Conservation (phyloP, 768 basidiomycete species). For the Lentinus tigrinus region DNA sequence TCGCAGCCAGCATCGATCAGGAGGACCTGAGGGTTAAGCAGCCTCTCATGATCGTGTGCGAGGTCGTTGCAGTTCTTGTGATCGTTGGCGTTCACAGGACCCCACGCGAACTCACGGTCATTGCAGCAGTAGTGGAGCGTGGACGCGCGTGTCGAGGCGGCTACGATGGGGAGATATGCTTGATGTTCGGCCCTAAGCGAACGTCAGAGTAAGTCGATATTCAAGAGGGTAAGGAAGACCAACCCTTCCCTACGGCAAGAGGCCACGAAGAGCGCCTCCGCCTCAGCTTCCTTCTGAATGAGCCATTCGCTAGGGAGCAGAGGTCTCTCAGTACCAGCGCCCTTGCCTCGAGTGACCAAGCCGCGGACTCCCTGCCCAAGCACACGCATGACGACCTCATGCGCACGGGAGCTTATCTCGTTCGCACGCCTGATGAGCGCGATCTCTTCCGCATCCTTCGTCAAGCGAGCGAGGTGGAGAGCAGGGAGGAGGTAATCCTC, state of each 20-base stretch:
- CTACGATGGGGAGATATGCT: conserved; percentile 92
- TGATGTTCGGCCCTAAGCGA: conserved; percentile 74
- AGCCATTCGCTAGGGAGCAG: conserved; percentile 80
- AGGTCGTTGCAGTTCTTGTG: conserved; percentile 52
- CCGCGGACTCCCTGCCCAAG: conserved; percentile 72
- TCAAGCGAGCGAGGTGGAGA: conserved; percentile 77
- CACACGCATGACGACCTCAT: conserved; percentile 90
- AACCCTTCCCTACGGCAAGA: conserved; percentile 87
- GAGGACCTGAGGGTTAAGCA: conserved; percentile 66
- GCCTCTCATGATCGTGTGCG: conserved; percentile 38
- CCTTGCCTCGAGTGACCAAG: conserved; percentile 45
- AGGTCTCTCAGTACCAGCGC: conserved; percentile 41
- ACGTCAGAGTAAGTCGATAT: background rate
- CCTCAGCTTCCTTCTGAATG: conserved; percentile 90
- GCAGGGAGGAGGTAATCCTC: conserved; percentile 71
- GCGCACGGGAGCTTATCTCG: conserved; percentile 84
- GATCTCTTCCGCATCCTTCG: conserved; percentile 76
- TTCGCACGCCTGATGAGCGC: conserved; percentile 76
- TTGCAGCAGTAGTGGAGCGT: conserved; percentile 97
- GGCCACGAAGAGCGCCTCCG: conserved; percentile 91
- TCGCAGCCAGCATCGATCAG: conserved; percentile 96
- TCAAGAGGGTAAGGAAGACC: conserved; percentile 23
- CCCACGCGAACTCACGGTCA: conserved; percentile 84
- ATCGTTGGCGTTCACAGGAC: conserved; percentile 59
- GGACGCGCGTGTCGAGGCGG: conserved; percentile 80